Conservation (phyloP, 2,329 filamentous ascomycete genomes). For the Fusarium acutatum region DNA sequence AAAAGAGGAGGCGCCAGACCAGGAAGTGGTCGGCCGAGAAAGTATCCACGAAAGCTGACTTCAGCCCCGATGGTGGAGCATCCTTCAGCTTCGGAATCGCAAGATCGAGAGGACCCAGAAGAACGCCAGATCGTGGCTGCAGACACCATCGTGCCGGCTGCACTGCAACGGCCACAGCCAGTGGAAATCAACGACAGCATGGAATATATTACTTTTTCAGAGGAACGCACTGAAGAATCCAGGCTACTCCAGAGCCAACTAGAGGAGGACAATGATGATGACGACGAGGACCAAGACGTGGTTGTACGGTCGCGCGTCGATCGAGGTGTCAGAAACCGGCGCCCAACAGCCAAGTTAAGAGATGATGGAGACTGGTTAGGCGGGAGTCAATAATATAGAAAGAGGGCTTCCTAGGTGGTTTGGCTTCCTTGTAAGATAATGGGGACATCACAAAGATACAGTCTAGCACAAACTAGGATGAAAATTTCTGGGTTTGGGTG, state of each 20-base stretch:
- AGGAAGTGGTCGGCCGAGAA: conserved; percentile 51
- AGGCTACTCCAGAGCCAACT: conserved; percentile 21
- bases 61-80: neutral
- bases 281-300: conserved; percentile 44
- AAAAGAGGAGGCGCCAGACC: conserved; percentile 51
- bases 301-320: conserved; percentile 38
- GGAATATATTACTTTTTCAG: conserved; percentile 45
- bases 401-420: neutral
- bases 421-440: conserved; percentile 11
- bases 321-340: conserved; percentile 44
- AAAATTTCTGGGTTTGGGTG: conserved; percentile 3
- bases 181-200: conserved; percentile 19
- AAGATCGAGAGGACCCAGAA: conserved; percentile 9
- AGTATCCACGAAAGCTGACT: conserved; percentile 45
- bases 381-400: conserved; percentile 16
- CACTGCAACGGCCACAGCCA: neutral
- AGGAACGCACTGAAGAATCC: conserved; percentile 35
- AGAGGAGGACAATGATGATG: conserved; percentile 41
- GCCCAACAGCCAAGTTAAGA: conserved; percentile 48
- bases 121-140: conserved; percentile 22
- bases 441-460: neutral
- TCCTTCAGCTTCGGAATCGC: neutral
- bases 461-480: conserved; percentile 5
- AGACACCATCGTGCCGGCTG: conserved; percentile 16
- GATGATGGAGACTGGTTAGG: conserved; percentile 42